Evolutionary conservation across 805 yeast species (phyloP).

Genomic region (Candida loeiensis): DNA sequence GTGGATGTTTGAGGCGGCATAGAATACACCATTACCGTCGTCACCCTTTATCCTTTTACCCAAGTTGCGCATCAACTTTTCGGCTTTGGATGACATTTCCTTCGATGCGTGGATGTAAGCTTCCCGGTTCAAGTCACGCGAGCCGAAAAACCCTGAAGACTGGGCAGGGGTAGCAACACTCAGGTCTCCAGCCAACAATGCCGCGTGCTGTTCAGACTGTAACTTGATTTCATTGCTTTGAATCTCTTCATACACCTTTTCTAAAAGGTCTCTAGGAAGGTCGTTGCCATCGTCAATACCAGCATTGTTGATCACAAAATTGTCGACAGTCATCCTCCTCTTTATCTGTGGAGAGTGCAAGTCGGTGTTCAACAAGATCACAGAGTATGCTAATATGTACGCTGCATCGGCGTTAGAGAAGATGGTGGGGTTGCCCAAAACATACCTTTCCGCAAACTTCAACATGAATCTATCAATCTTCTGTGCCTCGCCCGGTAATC

Average conservation of each 20-base stretch:
- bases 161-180: constrained; percentile 21
- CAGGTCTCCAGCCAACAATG: constrained; percentile 66
- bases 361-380: constrained; percentile 91
- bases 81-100: constrained; percentile 88
- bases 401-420: constrained; percentile 94
- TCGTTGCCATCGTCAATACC: constrained; percentile 92
- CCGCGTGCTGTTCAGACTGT: constrained; percentile 91
- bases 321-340: constrained; percentile 82
- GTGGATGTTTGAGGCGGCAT: constrained; percentile 81
- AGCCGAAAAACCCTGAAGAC: constrained; percentile 59
- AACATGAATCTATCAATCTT: constrained; percentile 95
- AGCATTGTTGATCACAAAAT: constrained; percentile 78
- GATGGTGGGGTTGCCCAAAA: constrained; percentile 80
- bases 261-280: constrained; percentile 69
- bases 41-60: constrained; percentile 45
- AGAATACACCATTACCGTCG: constrained; percentile 48
- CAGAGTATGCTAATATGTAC: constrained; percentile 87
- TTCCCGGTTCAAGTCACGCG: constrained; percentile 67
- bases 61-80: constrained; percentile 67
- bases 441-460: constrained; percentile 91
- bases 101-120: constrained; percentile 90
- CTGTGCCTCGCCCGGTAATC: constrained; percentile 98
- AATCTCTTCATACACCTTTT: constrained; percentile 73
- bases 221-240: constrained; percentile 81
- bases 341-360: constrained; percentile 86